A percentile compares a stretch with the other conserved stretches of the same genome.
phyloP scores from a whole-genome alignment of 768 basidiomycete genomes.

The Mycena sanguinolenta region DNA sequence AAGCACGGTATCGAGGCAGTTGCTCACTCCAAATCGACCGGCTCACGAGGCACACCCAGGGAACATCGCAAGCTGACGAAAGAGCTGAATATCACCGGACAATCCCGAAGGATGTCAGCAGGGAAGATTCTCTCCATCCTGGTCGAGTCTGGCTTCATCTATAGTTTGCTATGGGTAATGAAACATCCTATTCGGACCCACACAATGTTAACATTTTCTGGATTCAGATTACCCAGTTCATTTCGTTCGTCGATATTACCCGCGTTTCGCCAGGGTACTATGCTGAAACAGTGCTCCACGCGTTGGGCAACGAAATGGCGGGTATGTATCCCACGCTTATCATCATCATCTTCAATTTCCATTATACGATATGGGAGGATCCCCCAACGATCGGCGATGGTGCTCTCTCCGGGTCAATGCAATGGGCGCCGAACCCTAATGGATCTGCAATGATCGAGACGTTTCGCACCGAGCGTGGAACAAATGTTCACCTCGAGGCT shows the following conservation, averaged over 20 bases:
- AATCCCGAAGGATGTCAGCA: background rate
- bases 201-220: background rate
- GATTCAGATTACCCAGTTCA: background rate
- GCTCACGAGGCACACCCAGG: background rate
- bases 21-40: background rate
- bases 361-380: too few relatives aligned
- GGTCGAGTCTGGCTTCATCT: conserved; percentile 13
- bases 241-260: background rate
- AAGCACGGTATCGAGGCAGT: background rate
- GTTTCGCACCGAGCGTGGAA: too few relatives aligned
- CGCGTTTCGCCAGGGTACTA: background rate
- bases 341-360: too few relatives aligned
- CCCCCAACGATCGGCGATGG: too few relatives aligned
- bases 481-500: too few relatives aligned
- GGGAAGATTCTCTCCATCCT: conserved; percentile 1
- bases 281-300: background rate
- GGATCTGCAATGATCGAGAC: too few relatives aligned
- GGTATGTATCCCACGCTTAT: too few relatives aligned
- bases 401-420: too few relatives aligned
- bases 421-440: too few relatives aligned
- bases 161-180: conserved; percentile 1
- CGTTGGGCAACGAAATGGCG: too few relatives aligned
- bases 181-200: background rate
- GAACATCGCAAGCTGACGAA: background rate
- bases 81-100: background rate